Base-by-base conservation (phyloP, 129 eudicot species). In the Flaveria trinervia region DNA sequence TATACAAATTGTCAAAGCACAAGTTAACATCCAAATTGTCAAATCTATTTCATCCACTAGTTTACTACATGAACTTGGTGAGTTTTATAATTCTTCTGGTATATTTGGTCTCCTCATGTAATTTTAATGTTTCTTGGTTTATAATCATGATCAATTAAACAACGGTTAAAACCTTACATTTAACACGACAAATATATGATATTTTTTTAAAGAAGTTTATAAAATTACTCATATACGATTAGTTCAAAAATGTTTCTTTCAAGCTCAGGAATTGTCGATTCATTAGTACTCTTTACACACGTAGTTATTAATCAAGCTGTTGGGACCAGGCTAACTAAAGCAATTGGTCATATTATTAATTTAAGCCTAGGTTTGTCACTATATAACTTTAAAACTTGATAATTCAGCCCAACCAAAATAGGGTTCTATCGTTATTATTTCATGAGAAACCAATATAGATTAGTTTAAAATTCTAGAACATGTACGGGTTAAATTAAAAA, bases 251-350 rank as follows among this genome's bases (percentile, higher is more conserved):
- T 20, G 62, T 56, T 18, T 18, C 62, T 56, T 56, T 56, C 62
- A 56, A 56, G 62, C 25, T 56, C 62, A 56, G 22, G 26, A 17
- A 56, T 17, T 51, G 36, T 60, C 36, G 66, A 60, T 60, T 25
- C 39, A 60, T 11, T 60, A 36, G 41, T 13, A 60, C 36, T 25
- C 39, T 22, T 15, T 12, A 60, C 39, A 22, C 36, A 23, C 16
- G 66, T 60, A 60, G 41, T 61, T 61, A 61, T 18, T 25, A 61
- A 61, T 61, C 67, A 61, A 61, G 43, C 3, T 57, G 65, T 22
- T 57, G 65, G 65, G 65, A 22, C 65, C 30, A 13, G 33, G 16
- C 65, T 57, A 57, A 22, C 65, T 57, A 57, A 57, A 57, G 65
- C 65, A 57, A 10, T 57, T 33, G 30, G 65, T 20, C 65, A 22